Evolutionary conservation across 1,284 basidiomycete genomes (phyloP).

Genomic region (Schizophyllum commune): DNA sequence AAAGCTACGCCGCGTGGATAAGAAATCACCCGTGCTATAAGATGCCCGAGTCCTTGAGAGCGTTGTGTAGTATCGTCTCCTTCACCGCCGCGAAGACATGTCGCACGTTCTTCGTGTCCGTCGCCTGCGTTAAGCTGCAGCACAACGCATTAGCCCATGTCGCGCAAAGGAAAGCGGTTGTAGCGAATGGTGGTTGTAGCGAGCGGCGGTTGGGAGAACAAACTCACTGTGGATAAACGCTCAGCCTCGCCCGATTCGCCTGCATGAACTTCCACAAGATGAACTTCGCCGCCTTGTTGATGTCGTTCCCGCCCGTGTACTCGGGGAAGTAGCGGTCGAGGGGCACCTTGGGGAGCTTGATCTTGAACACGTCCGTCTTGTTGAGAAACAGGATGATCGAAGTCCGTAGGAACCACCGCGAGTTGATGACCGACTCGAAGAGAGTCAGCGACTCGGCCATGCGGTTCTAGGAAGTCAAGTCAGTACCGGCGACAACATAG

Average conservation of each 20-base stretch:
- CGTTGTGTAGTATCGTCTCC: slow-evolving; percentile 91
- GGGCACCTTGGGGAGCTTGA: slow-evolving; percentile 84
- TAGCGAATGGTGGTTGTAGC: not conserved
- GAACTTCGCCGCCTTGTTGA: slow-evolving; percentile 98
- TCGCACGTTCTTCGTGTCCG: slow-evolving; percentile 77
- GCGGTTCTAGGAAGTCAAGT: slow-evolving; percentile 57
- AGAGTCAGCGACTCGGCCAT: slow-evolving; percentile 95
- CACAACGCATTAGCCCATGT: no score
- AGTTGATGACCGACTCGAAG: slow-evolving; percentile 97
- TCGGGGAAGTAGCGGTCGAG: slow-evolving; percentile 91
- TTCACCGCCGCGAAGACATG: slow-evolving; percentile 96
- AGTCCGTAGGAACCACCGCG: slow-evolving; percentile 90
- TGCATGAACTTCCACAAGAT: slow-evolving; percentile 97
- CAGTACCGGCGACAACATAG: not conserved
- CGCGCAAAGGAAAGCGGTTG: not conserved
- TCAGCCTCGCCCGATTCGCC: slow-evolving; percentile 81
- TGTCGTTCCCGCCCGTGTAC: slow-evolving; percentile 89
- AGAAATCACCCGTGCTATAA: slow-evolving; percentile 25
- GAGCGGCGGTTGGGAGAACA: not conserved
- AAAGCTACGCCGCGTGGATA: no score
- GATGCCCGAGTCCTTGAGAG: slow-evolving; percentile 77
- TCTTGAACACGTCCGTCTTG: slow-evolving; percentile 95
- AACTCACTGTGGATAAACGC: slow-evolving; percentile 90
- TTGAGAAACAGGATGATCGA: slow-evolving; percentile 91
- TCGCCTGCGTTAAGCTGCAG: slow-evolving; percentile 70